Conservation (phyloP, 352 stramenopile species). For the Phytophthora tentaculata region DNA sequence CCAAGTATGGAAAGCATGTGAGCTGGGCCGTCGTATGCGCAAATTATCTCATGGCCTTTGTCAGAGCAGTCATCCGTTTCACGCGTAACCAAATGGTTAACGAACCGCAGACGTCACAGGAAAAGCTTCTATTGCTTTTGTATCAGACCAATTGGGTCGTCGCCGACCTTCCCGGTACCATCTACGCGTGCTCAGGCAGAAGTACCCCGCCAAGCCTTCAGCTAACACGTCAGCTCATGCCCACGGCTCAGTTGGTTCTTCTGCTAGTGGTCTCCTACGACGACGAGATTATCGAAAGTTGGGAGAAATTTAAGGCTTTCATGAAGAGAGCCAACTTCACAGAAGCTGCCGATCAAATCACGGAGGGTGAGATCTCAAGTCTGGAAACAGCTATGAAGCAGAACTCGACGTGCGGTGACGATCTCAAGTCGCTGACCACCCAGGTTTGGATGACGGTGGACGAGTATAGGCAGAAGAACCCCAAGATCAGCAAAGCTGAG, state of each 20-base stretch:
- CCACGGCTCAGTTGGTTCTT: slow-evolving; percentile 36
- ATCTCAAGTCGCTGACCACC: slow-evolving; percentile 47
- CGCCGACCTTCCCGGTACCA: slow-evolving; percentile 55
- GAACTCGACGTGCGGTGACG: slow-evolving; percentile 48
- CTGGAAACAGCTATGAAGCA: slow-evolving; percentile 44
- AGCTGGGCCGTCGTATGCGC: slow-evolving; percentile 49
- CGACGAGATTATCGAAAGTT: slow-evolving; percentile 36
- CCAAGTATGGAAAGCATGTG: slow-evolving; percentile 42
- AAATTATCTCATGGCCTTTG: slow-evolving; percentile 40
- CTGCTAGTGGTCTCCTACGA: slow-evolving; percentile 35
- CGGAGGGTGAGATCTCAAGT: slow-evolving; percentile 29
- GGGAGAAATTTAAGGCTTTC: slow-evolving; percentile 43
- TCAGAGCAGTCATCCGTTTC: slow-evolving; percentile 37
- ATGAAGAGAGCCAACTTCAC: slow-evolving; percentile 34
- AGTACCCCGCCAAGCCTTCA: slow-evolving; percentile 20
- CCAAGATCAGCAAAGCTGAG: slow-evolving; percentile 31
- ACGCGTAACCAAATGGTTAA: slow-evolving; percentile 31
- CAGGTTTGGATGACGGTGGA: slow-evolving; percentile 46
- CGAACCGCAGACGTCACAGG: slow-evolving; percentile 51
- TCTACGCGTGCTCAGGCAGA: slow-evolving; percentile 53
- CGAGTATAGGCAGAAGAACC: slow-evolving; percentile 36
- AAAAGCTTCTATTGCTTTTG: slow-evolving; percentile 58
- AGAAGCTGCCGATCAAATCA: slow-evolving; percentile 32
- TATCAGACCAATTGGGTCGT: slow-evolving; percentile 65
- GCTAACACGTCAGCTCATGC: slow-evolving; percentile 30